phyloP scores from a whole-genome alignment of 768 basidiomycete genomes.

The Chalciporus pseudorubinellus region DNA sequence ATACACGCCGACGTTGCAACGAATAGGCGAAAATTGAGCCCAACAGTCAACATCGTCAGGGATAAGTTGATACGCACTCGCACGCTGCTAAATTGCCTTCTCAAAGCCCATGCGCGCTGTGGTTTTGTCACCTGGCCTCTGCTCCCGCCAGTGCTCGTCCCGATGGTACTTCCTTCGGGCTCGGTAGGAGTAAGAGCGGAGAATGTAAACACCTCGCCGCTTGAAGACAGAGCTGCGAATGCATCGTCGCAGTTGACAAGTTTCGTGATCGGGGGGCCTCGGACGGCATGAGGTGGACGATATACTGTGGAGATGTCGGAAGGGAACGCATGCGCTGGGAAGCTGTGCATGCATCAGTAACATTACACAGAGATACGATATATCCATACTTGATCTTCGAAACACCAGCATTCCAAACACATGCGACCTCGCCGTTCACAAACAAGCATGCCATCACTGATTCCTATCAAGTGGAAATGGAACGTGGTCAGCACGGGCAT shows the following conservation, averaged over 20 bases:
- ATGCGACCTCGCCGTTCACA: constrained; percentile 76
- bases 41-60: not conserved
- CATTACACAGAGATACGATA: not conserved
- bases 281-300: constrained; percentile 73
- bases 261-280: constrained; percentile 72
- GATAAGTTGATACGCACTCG: constrained; percentile 43
- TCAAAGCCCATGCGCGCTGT: constrained; percentile 86
- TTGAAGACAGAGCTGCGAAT: constrained; percentile 79
- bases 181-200: constrained; percentile 40
- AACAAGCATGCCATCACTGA: constrained; percentile 80
- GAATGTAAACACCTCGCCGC: constrained; percentile 93
- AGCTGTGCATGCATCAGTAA: constrained; percentile 39
- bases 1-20: not conserved
- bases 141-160: constrained; percentile 16
- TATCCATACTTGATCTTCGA: constrained; percentile 67
- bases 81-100: constrained; percentile 84
- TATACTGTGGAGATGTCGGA: constrained; percentile 67
- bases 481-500: not conserved
- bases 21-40: not conserved
- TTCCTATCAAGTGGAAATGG: constrained; percentile 51
- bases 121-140: constrained; percentile 59
- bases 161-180: constrained; percentile 14
- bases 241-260: constrained; percentile 74
- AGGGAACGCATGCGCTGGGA: constrained; percentile 76
- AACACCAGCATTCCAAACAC: constrained; percentile 73